These are phyloP conservation scores for Collybia nuda DNA, from an alignment of 768 basidiomycete genomes.

Conservation along the genomic window DNA sequence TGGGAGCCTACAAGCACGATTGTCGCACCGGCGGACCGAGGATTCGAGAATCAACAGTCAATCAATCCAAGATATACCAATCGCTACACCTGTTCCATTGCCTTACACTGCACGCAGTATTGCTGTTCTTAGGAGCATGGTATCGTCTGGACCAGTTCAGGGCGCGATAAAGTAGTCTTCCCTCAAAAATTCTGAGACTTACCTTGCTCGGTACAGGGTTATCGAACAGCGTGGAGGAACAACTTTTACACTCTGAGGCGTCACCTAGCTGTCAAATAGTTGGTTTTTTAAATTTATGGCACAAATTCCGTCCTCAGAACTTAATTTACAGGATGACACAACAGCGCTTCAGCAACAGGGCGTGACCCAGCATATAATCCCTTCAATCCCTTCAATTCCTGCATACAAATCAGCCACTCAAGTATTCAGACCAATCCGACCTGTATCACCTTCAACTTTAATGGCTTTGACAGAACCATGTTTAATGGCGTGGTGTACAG, in stretches of 20 bases:
- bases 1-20: not conserved
- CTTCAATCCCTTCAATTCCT: not conserved
- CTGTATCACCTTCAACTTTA: slow-evolving; percentile 36
- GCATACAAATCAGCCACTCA: not conserved
- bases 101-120: slow-evolving; percentile 26
- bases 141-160: slow-evolving; percentile 19
- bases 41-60: not conserved
- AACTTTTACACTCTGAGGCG: not conserved
- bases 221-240: not conserved
- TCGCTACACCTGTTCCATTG: slow-evolving; percentile 28
- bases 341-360: not conserved
- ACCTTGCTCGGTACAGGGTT: not conserved
- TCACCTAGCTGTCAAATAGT: too few species aligned
- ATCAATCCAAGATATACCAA: slow-evolving; percentile 7
- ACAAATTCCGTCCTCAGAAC: too few species aligned
- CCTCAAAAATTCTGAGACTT: too few species aligned
- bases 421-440: slow-evolving; percentile 17
- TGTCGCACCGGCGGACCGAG: not conserved
- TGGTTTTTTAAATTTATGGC: too few species aligned
- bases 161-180: too few species aligned
- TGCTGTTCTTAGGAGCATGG: slow-evolving; percentile 26
- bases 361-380: too few species aligned
- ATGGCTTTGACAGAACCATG: slow-evolving; percentile 44
- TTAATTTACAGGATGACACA: too few species aligned
- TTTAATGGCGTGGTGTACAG: slow-evolving; percentile 37